Conservation (phyloP, 306 rosid genomes). For the Rosa multiflora region DNA sequence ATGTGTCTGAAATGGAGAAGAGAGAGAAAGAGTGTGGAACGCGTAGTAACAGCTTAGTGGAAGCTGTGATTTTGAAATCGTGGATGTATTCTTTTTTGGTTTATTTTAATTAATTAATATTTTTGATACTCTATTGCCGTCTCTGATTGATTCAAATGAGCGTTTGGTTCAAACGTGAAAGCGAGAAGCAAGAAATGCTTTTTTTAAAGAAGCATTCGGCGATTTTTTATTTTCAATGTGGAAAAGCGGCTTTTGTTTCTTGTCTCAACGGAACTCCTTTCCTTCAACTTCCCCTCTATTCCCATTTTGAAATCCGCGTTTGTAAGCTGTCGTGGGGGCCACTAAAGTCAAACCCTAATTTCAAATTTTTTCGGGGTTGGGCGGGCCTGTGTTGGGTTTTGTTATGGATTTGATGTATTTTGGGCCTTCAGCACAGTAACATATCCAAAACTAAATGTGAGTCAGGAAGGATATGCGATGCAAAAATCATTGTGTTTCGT, state of each 20-base stretch:
- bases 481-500: neutral
- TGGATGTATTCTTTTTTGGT: neutral
- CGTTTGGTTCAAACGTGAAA: neutral
- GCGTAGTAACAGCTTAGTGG: slow-evolving; percentile 42
- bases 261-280: slow-evolving; percentile 10
- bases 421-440: neutral
- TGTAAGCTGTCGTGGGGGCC: neutral
- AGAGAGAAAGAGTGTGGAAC: slow-evolving; percentile 19
- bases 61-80: slow-evolving; percentile 16
- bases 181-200: slow-evolving; percentile 2
- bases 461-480: too few species aligned
- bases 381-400: neutral
- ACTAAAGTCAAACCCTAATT: neutral
- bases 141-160: slow-evolving; percentile 33
- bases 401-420: neutral
- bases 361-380: neutral
- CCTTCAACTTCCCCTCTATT: neutral
- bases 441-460: too few species aligned
- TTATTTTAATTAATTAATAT: neutral
- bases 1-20: slow-evolving; percentile 2
- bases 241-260: neutral
- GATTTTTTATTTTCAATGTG: neutral
- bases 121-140: slow-evolving; percentile 11
- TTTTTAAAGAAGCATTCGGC: neutral
- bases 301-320: neutral